Evolutionary conservation across 441 rosid species (phyloP), one percentile per base, ranked within the genome.

Genomic region (Raphanus hybrid): DNA sequence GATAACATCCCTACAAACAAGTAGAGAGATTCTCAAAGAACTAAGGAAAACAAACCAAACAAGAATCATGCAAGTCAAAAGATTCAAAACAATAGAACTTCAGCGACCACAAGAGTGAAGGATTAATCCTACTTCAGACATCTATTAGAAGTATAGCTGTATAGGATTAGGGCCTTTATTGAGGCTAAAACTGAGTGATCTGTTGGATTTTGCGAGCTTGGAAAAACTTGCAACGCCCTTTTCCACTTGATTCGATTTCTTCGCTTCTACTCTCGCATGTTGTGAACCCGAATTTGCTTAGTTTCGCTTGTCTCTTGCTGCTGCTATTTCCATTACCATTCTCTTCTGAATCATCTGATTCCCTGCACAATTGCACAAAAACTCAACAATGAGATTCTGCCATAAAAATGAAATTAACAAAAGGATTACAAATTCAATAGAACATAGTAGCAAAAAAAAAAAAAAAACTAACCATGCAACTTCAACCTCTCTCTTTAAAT

Each of bases 181-280:
- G 50, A 64, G 67, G 37, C 79, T 87, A 91, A 82, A 94, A 91
- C 76, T 78, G 86, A 80, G 86, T 67, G 64, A 91, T 81, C 67
- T 85, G 97, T 83, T 91, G 90, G 60, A 94, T 93, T 80, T 88
- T 90, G 66, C 97, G 90, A 69, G 96, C 50, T 60, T 90, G 90
- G 80, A 94, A 86, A 83, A 94, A 91, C 70, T 92, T 92, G 88
- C 97, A 89, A 9, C 97, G 89, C 48, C 98, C 94, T 81, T 88
- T 88, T 3, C 91, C 98, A 77, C 90, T 90, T 16, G 99, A 92
- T 85, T 90, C 93, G 23, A 74, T 82, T 77, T 91, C 94, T 82
- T 92, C 92, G 10, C 82, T 87, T 71, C 87, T 92, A 84, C 83
- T 88, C 79, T 94, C 93, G 11, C 88, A 79, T 12, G 85, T 64